A percentile compares a stretch with the other conserved stretches of the same genome.
Evolutionary conservation across 2,329 filamentous ascomycete genomes (phyloP).

Genomic region (Botrytis paeoniae): DNA sequence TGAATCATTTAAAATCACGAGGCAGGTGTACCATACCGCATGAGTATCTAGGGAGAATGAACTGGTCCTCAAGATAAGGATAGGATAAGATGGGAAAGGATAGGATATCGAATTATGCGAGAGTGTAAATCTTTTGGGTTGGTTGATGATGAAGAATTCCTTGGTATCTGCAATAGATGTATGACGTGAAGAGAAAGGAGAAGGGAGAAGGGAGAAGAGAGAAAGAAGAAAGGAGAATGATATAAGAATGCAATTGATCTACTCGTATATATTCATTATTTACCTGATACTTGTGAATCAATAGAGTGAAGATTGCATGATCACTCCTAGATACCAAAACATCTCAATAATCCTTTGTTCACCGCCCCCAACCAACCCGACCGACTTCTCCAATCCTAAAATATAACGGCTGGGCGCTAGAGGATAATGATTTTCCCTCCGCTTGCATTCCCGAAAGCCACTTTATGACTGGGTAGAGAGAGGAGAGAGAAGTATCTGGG

Average conservation of each 20-base stretch:
- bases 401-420: neutral
- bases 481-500: too few species aligned
- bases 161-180: neutral
- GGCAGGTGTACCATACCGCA: neutral
- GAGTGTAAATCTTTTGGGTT: neutral
- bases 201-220: neutral
- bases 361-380: neutral
- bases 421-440: neutral
- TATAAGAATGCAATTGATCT: neutral
- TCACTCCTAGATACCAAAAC: neutral
- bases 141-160: neutral
- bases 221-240: neutral
- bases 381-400: neutral
- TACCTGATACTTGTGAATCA: neutral
- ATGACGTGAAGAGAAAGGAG: neutral
- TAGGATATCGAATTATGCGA: neutral
- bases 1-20: slow-evolving; percentile 11
- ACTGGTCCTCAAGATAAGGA: slow-evolving; percentile 4
- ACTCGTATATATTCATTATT: neutral
- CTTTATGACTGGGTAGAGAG: neutral
- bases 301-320: neutral
- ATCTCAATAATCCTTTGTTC: neutral
- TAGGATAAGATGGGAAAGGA: neutral
- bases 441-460: neutral
- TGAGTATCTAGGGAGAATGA: neutral